Evolutionary conservation across 345 rosid species (phyloP), one percentile per base, ranked within the genome.

Genomic region (Moricandia moricandioides): DNA sequence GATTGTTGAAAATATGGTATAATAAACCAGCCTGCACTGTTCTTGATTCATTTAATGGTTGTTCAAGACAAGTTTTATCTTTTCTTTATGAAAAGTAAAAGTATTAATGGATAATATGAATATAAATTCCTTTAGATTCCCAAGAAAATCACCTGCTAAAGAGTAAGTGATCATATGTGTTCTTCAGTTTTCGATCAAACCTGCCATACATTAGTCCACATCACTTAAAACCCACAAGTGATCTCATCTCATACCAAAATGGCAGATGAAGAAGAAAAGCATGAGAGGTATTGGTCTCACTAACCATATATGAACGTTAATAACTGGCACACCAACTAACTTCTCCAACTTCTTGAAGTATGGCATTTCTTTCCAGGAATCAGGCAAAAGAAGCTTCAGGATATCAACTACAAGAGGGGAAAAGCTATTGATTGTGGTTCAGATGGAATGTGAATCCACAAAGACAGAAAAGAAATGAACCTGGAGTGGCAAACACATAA

Each of bases 251-350:
- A 51, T 7, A 70, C 35, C 8, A 11, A 17, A 57, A 21, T 21
- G 24, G 24, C 24, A 21, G 24, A 21, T 2, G 24, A 45, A 31
- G 27, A 65, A 5, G 17, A 59, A 11, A 40, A 37, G 45, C 7
- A 35, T 1, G 71, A 58, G 16, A 69, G 49, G 6, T 37, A 47
- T 74, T 14, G 13, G 63, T 71, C 71, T 83, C 71, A 90, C 97
- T 84, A 65, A 94, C 97, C 98, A 90, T 85, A 94, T 88, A 73
- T 94, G 98, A 76, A 94, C 84, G n/a, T 94, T 94, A 68, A 94
- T 94, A 56, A 91, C 97, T 6, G 98, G 97, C 56, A 94, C 97
- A 70, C 98, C 98, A 57, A 90, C 96, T 83, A 94, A 82, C 84
- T 91, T 94, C 74, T 91, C 97, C 86, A 94, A 76, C 80, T 68